A percentile compares a stretch with the other conserved stretches of the same genome.
Evolutionary conservation across 2,329 filamentous ascomycete genomes (phyloP).

Genomic region (Neurospora sp.): DNA sequence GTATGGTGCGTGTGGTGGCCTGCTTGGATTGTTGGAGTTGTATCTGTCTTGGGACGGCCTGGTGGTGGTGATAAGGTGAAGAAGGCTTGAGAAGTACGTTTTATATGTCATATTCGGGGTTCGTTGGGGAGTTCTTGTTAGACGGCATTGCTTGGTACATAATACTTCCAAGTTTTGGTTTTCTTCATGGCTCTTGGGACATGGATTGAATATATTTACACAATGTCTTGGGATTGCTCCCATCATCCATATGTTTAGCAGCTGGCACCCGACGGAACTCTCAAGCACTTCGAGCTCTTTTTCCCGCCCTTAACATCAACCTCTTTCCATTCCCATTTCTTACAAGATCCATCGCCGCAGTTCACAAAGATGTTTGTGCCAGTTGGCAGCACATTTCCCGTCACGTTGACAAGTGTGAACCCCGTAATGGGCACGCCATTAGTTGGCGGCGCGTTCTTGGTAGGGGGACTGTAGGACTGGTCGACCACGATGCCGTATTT

Average conservation of each 20-base stretch:
- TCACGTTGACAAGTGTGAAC: slow-evolving; percentile 31
- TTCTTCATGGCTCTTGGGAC: neutral
- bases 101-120: neutral
- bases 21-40: slow-evolving; percentile 64
- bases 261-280: neutral
- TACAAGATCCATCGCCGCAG: slow-evolving; percentile 27
- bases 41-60: slow-evolving; percentile 39
- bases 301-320: slow-evolving; percentile 30
- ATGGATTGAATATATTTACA: neutral
- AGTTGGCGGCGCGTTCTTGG: slow-evolving; percentile 26
- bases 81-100: slow-evolving; percentile 2
- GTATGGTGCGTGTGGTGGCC: slow-evolving; percentile 97
- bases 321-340: slow-evolving; percentile 25
- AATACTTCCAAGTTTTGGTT: neutral
- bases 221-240: neutral
- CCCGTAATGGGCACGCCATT: slow-evolving; percentile 35
- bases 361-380: slow-evolving; percentile 28
- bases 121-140: neutral
- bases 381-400: slow-evolving; percentile 25
- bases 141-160: neutral
- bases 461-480: slow-evolving; percentile 44
- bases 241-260: neutral
- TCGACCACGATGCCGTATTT: slow-evolving; percentile 48
- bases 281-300: slow-evolving; percentile 8
- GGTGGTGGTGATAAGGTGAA: slow-evolving; percentile 4